Percentiles rank a stretch among this genome's conserved stretches.
Conservation (phyloP, 1,284 basidiomycete species). For the Cryptococcus maquisensis region DNA sequence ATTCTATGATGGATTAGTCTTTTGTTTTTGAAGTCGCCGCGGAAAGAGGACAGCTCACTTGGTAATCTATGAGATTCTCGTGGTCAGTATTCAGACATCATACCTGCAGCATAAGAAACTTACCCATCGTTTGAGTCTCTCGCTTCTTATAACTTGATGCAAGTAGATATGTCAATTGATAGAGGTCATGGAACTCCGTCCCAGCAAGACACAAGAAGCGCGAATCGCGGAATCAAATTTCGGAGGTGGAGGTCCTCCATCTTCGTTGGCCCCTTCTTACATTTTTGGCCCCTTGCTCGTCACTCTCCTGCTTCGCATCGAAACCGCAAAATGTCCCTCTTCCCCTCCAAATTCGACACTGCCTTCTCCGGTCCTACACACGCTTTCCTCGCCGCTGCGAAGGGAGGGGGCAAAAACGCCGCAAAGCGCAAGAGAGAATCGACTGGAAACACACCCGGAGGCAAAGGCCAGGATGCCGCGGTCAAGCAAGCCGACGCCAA, state of each 20-base stretch:
- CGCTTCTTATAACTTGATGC: neutral
- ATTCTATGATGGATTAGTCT: conserved; percentile 56
- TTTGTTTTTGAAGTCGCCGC: neutral
- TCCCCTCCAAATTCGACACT: conserved; percentile 39
- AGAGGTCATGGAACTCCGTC: too few species aligned
- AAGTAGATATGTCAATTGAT: neutral
- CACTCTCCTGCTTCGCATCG: neutral
- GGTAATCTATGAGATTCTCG: conserved; percentile 33
- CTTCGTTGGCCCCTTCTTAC: neutral
- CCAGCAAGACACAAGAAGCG: neutral
- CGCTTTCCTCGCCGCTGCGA: neutral
- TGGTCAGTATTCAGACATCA: neutral
- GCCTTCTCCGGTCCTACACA: conserved; percentile 13
- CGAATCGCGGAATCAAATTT: conserved; percentile 15
- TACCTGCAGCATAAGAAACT: neutral
- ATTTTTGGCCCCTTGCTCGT: conserved; percentile 1
- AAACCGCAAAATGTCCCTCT: conserved; percentile 35
- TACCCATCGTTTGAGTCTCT: neutral
- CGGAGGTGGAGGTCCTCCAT: neutral
- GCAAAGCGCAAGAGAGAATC: conserved; percentile 62
- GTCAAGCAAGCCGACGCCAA: conserved; percentile 57
- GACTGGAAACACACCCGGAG: conserved; percentile 25
- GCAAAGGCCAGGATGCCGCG: conserved; percentile 47
- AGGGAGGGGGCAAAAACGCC: neutral
- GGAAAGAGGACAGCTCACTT: conserved; percentile 25